phyloP scores from a whole-genome alignment of 163 green algal species.

The Scenedesmus sp. region DNA sequence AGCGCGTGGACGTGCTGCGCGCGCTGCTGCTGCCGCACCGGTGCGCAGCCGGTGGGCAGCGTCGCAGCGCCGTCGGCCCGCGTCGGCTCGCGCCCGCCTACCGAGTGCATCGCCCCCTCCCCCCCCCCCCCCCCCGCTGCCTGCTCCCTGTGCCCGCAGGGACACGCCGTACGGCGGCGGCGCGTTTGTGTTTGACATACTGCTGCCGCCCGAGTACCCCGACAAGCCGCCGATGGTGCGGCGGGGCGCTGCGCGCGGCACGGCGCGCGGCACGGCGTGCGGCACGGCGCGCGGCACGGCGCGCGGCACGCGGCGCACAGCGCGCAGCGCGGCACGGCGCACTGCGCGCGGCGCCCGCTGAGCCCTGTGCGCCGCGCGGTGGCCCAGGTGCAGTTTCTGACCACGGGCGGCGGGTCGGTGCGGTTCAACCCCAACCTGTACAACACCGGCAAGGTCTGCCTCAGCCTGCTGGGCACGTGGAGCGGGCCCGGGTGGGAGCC shows the following conservation, averaged over 20 bases:
- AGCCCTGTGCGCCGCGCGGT: neutral
- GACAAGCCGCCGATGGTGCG: conserved; percentile 37
- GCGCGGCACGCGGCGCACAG: no score
- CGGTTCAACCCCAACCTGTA: conserved; percentile 95
- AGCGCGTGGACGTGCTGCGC: conserved; percentile 66
- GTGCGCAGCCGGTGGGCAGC: no score
- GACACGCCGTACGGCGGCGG: conserved; percentile 11
- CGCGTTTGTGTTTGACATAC: conserved; percentile 38
- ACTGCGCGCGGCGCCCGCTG: neutral
- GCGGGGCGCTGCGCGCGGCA: neutral
- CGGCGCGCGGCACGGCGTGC: neutral
- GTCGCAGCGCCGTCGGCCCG: no score
- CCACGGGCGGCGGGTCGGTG: conserved; percentile 75
- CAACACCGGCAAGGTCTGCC: conserved; percentile 88
- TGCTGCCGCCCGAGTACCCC: conserved; percentile 26
- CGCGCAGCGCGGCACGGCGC: no score
- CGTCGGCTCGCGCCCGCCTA: neutral
- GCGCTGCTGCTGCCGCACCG: conserved; percentile 33
- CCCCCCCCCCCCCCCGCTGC: neutral
- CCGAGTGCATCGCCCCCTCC: neutral
- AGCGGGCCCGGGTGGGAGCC: conserved; percentile 76
- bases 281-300: neutral
- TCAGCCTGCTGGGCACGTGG: conserved; percentile 93
- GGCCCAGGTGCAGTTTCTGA: conserved; percentile 64
- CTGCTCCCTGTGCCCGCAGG: neutral